phyloP scores from a whole-genome alignment of 2,329 filamentous ascomycete genomes.

The Tolypocladium tundrense region DNA sequence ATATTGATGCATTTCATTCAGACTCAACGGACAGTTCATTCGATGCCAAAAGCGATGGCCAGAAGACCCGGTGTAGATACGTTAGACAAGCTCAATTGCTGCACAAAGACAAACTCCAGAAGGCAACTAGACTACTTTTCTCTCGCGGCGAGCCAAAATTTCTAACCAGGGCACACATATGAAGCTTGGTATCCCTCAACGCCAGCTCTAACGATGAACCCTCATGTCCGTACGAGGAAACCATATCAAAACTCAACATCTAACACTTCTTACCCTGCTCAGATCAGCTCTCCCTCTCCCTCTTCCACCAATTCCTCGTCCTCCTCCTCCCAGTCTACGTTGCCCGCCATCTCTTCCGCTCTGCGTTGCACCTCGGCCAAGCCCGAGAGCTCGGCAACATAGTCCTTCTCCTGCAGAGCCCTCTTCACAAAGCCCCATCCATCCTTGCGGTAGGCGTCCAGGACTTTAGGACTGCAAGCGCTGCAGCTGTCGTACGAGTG shows the following conservation, averaged over 20 bases:
- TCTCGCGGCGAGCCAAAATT: not conserved
- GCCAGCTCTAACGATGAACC: not conserved
- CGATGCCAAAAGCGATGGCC: not conserved
- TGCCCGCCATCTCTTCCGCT: constrained; percentile 39
- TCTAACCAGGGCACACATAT: not conserved
- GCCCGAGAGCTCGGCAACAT: constrained; percentile 67
- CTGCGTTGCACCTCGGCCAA: constrained; percentile 59
- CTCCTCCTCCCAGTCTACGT: constrained; percentile 53
- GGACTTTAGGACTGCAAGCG: constrained; percentile 62
- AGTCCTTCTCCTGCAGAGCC: constrained; percentile 65
- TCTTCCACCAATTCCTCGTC: constrained; percentile 40
- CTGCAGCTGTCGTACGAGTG: constrained; percentile 73
- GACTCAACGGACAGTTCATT: too few relatives aligned
- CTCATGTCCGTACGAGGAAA: not conserved
- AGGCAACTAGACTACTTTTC: not conserved
- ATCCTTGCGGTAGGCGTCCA: constrained; percentile 54
- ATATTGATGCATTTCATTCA: too few relatives aligned
- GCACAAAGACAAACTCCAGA: too few relatives aligned
- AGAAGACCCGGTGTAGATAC: not conserved
- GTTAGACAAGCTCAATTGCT: too few relatives aligned
- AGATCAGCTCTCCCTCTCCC: constrained; percentile 45
- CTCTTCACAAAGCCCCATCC: constrained; percentile 71
- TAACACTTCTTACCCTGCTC: not conserved
- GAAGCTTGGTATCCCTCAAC: not conserved
- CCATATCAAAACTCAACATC: not conserved